Evolutionary conservation across 2,329 filamentous ascomycete genomes (phyloP).

Genomic region (Alternaria tenuissima): DNA sequence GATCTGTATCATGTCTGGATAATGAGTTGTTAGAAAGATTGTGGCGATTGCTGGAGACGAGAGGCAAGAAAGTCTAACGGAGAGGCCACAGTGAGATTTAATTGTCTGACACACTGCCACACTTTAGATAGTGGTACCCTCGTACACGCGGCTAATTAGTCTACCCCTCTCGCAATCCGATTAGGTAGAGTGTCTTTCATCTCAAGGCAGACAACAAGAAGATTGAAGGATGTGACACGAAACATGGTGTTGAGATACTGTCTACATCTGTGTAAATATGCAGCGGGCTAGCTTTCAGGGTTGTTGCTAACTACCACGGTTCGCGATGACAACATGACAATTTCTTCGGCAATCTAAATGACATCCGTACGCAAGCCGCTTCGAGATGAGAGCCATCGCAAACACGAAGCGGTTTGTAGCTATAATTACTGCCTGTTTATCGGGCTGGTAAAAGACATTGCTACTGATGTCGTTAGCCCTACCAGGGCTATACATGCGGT

Average conservation of each 20-base stretch:
- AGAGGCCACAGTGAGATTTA: no score
- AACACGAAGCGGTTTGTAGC: not conserved
- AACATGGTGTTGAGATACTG: not conserved
- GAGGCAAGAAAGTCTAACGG: no score
- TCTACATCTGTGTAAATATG: not conserved
- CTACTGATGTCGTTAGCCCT: not conserved
- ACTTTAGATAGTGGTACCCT: no score
- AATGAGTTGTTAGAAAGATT: no score
- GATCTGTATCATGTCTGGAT: no score
- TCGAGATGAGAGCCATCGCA: not conserved
- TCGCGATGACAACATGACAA: not conserved
- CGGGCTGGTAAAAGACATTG: not conserved
- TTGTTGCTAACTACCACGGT: not conserved
- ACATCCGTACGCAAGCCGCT: not conserved
- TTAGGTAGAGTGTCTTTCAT: not conserved
- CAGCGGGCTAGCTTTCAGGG: not conserved
- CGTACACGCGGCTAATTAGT: no score
- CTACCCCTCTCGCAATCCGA: no score
- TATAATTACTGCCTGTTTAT: not conserved
- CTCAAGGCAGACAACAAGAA: not conserved
- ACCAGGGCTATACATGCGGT: not conserved
- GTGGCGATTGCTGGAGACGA: no score
- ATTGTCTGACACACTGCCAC: no score
- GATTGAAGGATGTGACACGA: not conserved
- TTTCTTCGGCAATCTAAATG: not conserved